These are phyloP conservation scores for Phytophthora lateralis DNA, from an alignment of 352 stramenopile genomes.

Conservation along the genomic window DNA sequence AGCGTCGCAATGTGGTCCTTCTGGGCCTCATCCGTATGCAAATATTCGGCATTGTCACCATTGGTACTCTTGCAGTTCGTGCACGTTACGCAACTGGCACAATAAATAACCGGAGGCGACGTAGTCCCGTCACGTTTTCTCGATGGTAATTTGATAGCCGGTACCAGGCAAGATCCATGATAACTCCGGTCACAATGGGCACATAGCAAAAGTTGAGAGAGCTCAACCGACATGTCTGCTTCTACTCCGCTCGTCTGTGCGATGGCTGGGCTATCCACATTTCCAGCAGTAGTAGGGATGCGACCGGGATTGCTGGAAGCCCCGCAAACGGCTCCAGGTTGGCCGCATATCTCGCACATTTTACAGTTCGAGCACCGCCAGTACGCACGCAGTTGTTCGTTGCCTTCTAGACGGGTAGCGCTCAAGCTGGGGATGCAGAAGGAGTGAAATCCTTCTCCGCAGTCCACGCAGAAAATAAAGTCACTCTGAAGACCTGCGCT, in stretches of 20 bases:
- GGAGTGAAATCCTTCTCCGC: constrained; percentile 94
- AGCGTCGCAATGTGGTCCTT: constrained; percentile 32
- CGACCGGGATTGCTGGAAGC: constrained; percentile 7
- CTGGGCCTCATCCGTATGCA: constrained; percentile 19
- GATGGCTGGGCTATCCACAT: constrained; percentile 19
- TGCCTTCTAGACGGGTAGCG: constrained; percentile 33
- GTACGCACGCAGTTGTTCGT: constrained; percentile 63
- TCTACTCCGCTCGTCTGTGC: constrained; percentile 8
- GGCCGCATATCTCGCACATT: constrained; percentile 93
- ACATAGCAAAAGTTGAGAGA: constrained; percentile 40
- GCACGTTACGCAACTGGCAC: constrained; percentile 69
- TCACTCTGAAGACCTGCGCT: constrained; percentile 77
- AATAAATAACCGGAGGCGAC: constrained; percentile 50
- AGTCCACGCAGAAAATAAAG: constrained; percentile 96
- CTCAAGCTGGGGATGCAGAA: constrained; percentile 87
- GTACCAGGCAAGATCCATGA: constrained; percentile 57
- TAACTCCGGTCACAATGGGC: constrained; percentile 61
- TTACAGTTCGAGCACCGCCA: constrained; percentile 97
- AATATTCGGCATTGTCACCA: constrained; percentile 13
- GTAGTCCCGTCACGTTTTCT: constrained; percentile 18
- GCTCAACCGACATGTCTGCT: constrained; percentile 2
- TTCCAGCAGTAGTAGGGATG: constrained; percentile 23
- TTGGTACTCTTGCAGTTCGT: constrained; percentile 45
- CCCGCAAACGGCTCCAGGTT: constrained; percentile 39
- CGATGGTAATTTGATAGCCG: constrained; percentile 35